Conservation (phyloP, 2,329 filamentous ascomycete genomes). For the Chaetomium sp. region DNA sequence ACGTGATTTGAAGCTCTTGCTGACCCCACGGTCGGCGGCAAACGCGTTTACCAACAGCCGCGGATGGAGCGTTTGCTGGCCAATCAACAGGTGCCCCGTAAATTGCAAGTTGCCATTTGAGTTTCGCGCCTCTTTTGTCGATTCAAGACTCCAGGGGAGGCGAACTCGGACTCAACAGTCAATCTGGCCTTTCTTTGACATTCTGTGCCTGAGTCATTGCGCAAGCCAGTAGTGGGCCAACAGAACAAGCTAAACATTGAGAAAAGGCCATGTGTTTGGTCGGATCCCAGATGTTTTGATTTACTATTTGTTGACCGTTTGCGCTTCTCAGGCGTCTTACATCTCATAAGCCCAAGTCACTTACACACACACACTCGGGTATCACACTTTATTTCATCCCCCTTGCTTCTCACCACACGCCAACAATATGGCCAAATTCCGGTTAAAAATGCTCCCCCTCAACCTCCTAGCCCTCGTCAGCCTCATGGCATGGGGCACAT, state of each 20-base stretch:
- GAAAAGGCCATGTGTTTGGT: slow-evolving; percentile 8
- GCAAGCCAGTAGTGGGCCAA: neutral
- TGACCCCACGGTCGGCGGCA: neutral
- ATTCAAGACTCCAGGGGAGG: neutral
- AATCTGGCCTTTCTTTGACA: slow-evolving; percentile 28
- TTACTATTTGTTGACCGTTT: neutral
- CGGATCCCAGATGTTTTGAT: neutral
- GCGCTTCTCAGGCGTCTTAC: no score
- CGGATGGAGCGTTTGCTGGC: neutral
- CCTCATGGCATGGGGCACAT: slow-evolving; percentile 16
- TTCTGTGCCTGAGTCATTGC: slow-evolving; percentile 24
- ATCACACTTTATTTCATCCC: neutral
- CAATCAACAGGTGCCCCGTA: slow-evolving; percentile 23
- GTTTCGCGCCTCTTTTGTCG: neutral
- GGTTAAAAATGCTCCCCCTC: slow-evolving; percentile 15
- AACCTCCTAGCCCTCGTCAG: slow-evolving; percentile 21
- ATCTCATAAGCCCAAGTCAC: neutral
- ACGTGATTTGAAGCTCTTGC: slow-evolving; percentile 14
- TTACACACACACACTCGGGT: neutral
- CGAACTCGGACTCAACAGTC: slow-evolving; percentile 11
- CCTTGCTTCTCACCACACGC: neutral
- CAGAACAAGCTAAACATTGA: neutral
- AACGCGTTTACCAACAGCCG: neutral
- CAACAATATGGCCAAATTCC: slow-evolving; percentile 14
- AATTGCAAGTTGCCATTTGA: slow-evolving; percentile 10